Base-by-base conservation (phyloP, 805 yeast species). In the Metschnikowia lachancei region DNA sequence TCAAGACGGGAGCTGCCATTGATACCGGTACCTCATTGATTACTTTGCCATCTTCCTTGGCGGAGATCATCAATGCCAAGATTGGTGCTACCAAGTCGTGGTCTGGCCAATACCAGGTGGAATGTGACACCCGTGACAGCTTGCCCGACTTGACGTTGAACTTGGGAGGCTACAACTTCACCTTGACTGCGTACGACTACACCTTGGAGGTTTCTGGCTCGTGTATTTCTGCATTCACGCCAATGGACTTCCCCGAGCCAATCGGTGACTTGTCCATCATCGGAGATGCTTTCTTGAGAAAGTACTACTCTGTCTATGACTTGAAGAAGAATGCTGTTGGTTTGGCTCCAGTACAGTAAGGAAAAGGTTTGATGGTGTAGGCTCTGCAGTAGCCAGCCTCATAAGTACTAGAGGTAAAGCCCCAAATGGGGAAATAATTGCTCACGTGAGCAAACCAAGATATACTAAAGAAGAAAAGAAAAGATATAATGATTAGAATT, bases 1-100 rank as follows among this genome's bases (percentile, higher is more conserved):
- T 77, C 57, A 74, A 74, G 62, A 83, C 90, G 52, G 99, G 99
- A 67, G 99, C 97, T 61, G 97, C 96, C 51, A 90, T 94, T 64
- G 99, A 94, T 70, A 94, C 99, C 48, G 99, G 99, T 72, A 94
- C 99, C 54, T 92, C 98, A 31, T 79, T 94, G 68, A 86, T 94
- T 68, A 90, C 96, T 40, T 77, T 94, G 64, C 99, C 99, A 58
- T 84, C 96, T 22, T 92, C 94, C 42, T 76, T 94, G 63, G 98
- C 99, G 40, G 99, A 94, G 75, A 87, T 94, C 60, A 75, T 94
- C 65, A 94, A 94, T 69, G 76, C 96, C 46, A 89, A 90, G 77
- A 94, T 94, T 65, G 99, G 99, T 61, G 99, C 99, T 46, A 86
- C 82, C 70, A 94, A 92, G 76, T 82, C 91, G 41, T 94, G 98